Evolutionary conservation across 768 basidiomycete species (phyloP).

Genomic region (Amanita pallidorosea): DNA sequence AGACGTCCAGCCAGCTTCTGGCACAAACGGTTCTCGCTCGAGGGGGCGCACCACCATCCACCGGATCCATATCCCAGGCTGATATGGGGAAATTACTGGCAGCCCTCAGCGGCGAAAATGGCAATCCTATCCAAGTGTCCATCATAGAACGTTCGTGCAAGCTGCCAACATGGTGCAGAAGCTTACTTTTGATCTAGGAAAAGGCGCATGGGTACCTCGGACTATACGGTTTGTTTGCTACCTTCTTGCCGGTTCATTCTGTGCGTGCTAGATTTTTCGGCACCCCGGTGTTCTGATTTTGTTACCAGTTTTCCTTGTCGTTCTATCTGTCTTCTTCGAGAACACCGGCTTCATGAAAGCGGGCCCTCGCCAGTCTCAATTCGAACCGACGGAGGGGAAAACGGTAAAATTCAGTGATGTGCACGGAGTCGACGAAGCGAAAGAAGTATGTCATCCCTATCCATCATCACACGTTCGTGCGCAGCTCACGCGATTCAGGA

Average conservation of each 20-base stretch:
- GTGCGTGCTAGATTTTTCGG: slow-evolving; percentile 27
- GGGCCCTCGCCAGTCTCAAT: slow-evolving; percentile 70
- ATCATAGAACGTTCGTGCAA: slow-evolving; percentile 64
- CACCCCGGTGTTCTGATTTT: neutral
- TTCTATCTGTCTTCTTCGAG: slow-evolving; percentile 84
- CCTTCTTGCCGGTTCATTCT: slow-evolving; percentile 49
- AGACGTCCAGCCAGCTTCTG: slow-evolving; percentile 27
- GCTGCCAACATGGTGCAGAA: neutral
- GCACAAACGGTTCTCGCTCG: slow-evolving; percentile 38
- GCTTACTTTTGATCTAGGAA: slow-evolving; percentile 32
- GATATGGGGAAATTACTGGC: slow-evolving; percentile 33
- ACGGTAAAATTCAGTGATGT: slow-evolving; percentile 90
- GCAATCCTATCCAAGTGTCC: slow-evolving; percentile 68
- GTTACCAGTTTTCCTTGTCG: slow-evolving; percentile 61
- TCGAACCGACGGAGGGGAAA: slow-evolving; percentile 73
- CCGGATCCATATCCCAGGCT: slow-evolving; percentile 14
- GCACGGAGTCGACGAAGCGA: slow-evolving; percentile 96
- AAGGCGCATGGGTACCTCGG: slow-evolving; percentile 55
- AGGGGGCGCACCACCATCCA: slow-evolving; percentile 11
- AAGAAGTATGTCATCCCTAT: slow-evolving; percentile 45
- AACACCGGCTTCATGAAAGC: slow-evolving; percentile 90
- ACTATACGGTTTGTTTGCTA: slow-evolving; percentile 52
- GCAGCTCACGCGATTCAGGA: slow-evolving; percentile 38
- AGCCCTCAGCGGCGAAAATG: slow-evolving; percentile 29
- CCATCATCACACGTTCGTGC: neutral